These are phyloP conservation scores for Chaetomium globosum DNA, from an alignment of 2,329 filamentous ascomycete genomes.

Conservation along the genomic window DNA sequence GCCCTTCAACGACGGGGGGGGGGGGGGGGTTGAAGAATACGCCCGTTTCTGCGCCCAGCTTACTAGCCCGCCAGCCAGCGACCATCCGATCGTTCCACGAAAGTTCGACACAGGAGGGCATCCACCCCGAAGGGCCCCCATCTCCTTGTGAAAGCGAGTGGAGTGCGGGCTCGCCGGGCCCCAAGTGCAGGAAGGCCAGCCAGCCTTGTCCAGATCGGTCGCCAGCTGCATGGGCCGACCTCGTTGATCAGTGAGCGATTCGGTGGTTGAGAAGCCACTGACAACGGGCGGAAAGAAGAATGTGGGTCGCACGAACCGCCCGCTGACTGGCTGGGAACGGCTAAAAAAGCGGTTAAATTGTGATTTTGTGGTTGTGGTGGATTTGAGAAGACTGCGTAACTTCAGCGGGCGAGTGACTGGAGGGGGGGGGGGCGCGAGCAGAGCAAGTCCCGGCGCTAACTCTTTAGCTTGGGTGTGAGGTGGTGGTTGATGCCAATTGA, in stretches of 20 bases:
- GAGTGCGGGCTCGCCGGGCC: neutral
- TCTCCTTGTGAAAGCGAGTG: neutral
- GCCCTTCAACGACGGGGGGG: too few relatives aligned
- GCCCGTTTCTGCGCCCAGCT: neutral
- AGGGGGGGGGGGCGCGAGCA: neutral
- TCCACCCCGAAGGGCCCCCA: neutral
- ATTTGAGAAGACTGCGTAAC: neutral
- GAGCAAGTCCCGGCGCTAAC: slow-evolving; percentile 30
- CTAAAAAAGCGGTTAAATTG: slow-evolving; percentile 29
- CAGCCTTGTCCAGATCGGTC: slow-evolving; percentile 15
- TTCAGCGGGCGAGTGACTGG: neutral
- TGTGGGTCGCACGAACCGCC: slow-evolving; percentile 8
- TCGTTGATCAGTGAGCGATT: slow-evolving; percentile 9
- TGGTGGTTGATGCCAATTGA: neutral
- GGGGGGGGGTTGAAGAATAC: neutral
- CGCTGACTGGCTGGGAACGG: slow-evolving; percentile 16
- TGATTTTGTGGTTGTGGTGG: slow-evolving; percentile 3
- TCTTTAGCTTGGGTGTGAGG: neutral
- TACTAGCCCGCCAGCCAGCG: neutral
- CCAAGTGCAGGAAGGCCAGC: neutral
- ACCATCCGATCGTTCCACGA: slow-evolving; percentile 3
- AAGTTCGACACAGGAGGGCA: slow-evolving; percentile 4
- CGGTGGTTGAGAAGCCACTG: neutral
- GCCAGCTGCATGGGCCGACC: slow-evolving; percentile 6
- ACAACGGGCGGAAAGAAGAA: neutral